A percentile compares a stretch with the other conserved stretches of the same genome.
phyloP scores from a whole-genome alignment of 2,329 filamentous ascomycete species.

The Botrytis cinerea region DNA sequence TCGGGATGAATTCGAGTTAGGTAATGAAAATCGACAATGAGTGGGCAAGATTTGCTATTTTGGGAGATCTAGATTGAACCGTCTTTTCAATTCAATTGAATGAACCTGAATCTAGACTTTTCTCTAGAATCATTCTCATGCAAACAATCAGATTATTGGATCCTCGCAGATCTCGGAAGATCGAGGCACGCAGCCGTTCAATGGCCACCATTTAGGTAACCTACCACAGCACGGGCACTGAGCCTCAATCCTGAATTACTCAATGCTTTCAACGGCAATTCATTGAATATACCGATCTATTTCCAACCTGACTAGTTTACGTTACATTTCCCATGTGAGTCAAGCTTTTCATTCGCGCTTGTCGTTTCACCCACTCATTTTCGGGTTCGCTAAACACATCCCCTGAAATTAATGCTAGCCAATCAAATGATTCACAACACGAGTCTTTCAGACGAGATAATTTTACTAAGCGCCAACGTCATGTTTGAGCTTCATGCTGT shows the following conservation, averaged over 20 bases:
- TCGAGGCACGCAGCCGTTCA: background rate
- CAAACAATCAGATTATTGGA: background rate
- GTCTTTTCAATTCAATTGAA: background rate
- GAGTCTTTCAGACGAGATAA: background rate
- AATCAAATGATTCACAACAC: background rate
- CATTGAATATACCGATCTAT: background rate
- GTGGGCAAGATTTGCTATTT: background rate
- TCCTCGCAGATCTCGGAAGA: background rate
- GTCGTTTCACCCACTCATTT: constrained; percentile 11
- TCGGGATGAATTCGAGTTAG: background rate
- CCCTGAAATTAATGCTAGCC: constrained; percentile 11
- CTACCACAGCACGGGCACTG: background rate
- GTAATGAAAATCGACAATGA: too few relatives aligned
- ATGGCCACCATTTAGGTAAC: background rate
- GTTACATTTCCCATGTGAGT: background rate
- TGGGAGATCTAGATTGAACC: background rate
- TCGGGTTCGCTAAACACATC: constrained; percentile 4
- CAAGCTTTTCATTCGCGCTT: constrained; percentile 18
- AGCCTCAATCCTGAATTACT: background rate
- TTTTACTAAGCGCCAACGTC: constrained; percentile 13
- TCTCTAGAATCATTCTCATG: background rate
- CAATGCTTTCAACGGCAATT: background rate
- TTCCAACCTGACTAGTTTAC: background rate
- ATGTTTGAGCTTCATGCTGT: constrained; percentile 1
- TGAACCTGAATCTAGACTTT: background rate